These are phyloP conservation scores for Phytopythium aichiense DNA, from an alignment of 352 stramenopile species.

Conservation along the genomic window DNA sequence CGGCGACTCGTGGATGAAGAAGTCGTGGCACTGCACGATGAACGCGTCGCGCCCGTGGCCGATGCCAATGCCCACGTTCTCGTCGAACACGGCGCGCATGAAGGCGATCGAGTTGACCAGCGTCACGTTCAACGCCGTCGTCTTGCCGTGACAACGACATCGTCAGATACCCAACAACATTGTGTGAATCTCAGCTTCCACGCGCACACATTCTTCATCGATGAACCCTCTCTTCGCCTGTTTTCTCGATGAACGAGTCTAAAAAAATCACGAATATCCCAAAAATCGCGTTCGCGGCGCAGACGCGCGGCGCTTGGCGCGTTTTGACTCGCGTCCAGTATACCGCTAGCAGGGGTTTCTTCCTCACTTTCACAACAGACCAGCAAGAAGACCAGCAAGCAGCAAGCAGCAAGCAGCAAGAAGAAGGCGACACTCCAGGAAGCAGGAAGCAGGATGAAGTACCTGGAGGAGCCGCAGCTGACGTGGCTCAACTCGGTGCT, in stretches of 20 bases:
- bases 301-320: not conserved
- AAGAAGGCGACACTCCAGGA: not conserved
- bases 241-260: too few species aligned
- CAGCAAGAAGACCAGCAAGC: not conserved
- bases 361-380: not conserved
- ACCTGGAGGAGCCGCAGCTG: constrained; percentile 89
- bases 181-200: too few species aligned
- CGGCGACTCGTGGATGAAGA: constrained; percentile 10
- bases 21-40: constrained; percentile 15
- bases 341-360: not conserved
- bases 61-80: constrained; percentile 8
- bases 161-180: too few species aligned
- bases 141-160: too few species aligned
- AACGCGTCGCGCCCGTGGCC: constrained; percentile 13
- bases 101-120: too few species aligned
- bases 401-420: not conserved
- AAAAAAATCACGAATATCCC: too few species aligned
- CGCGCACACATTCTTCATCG: too few species aligned
- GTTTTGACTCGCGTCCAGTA: not conserved
- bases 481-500: constrained; percentile 89
- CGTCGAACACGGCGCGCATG: constrained; percentile 11
- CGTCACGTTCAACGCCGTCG: too few species aligned
- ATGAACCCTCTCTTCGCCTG: too few species aligned
- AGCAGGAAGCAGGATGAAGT: constrained; percentile 75
- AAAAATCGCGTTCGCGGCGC: too few species aligned